Base-by-base conservation (phyloP, 75 land plant genomes). In the Pseudotsuga menziesii region DNA sequence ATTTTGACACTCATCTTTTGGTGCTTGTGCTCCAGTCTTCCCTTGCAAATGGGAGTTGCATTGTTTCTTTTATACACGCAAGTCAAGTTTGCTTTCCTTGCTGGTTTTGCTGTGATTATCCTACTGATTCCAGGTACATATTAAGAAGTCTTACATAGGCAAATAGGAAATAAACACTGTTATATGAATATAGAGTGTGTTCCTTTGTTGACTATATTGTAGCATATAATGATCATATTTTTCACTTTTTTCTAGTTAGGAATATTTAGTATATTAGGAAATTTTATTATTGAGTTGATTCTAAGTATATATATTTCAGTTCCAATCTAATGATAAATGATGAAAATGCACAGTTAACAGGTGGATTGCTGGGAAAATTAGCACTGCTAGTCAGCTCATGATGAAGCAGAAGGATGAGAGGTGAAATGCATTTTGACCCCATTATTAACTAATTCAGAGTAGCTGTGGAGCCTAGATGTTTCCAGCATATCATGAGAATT, bases 381-480 rank as follows among this genome's bases (percentile, higher is more conserved):
- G 93, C 61, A 84, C 73, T 58, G 92, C 99, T 41, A 96, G 89
- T 58, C 82, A 84, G 70, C 79, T 87, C 48, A 96, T 96, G 98
- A 94, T 96, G 98, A 88, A 89, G 71, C 87, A 92, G 80, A 96
- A 96, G 76, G 97, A 94, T 88, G 97, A 96, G 63, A 91, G 98
- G 98, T 94, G 52, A 69, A 69, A 35, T 36, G 3, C 44, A 17
- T 69, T 69, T 39, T 69, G 44, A 19, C 19, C 52, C 39, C 48
- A 44, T 69, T 69, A 22, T 0, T 20, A 69, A 69, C 52, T 9
- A 19, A 39, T 36, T 5, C 9, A 5, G 19, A 6, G 9, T 41
- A 69, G 23, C 20, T 64, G 32, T 44, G 7, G 48, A 5, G 7
- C 48, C 7, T 44, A 44, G 0, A 6, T 19, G 7, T 3, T 58